Percentiles rank a stretch among this genome's conserved stretches.
These are phyloP conservation scores for Madurella mycetomatis DNA, from an alignment of 2,329 filamentous ascomycete species.

Conservation along the genomic window DNA sequence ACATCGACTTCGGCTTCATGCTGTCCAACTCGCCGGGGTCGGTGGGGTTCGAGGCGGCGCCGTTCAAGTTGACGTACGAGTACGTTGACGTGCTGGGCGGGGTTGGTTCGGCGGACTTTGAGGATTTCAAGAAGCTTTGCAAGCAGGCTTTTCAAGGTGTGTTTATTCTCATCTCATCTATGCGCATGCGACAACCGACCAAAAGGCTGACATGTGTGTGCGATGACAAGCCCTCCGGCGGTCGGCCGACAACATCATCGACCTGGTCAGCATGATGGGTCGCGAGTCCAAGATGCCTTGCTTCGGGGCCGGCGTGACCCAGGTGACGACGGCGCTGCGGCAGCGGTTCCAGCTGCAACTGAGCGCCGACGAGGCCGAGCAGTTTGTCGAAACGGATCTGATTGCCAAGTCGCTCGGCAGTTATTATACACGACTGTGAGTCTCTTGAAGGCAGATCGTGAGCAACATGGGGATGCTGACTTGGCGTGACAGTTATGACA, in stretches of 20 bases:
- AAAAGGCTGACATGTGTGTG: constrained; percentile 15
- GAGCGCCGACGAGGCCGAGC: constrained; percentile 75
- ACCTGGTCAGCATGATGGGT: constrained; percentile 81
- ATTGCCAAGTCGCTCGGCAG: constrained; percentile 78
- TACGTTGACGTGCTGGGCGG: constrained; percentile 82
- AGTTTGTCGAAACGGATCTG: constrained; percentile 74
- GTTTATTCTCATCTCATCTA: constrained; percentile 20
- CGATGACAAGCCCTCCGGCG: constrained; percentile 58
- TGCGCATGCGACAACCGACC: too few relatives aligned
- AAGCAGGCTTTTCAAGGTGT: constrained; percentile 78
- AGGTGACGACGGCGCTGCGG: constrained; percentile 64
- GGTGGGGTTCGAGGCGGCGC: constrained; percentile 80
- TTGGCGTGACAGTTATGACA: constrained; percentile 60
- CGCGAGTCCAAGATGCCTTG: constrained; percentile 80
- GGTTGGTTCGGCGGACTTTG: constrained; percentile 62
- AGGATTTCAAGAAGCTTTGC: constrained; percentile 72
- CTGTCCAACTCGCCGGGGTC: constrained; percentile 79
- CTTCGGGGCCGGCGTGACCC: constrained; percentile 68
- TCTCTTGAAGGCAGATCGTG: constrained; percentile 2
- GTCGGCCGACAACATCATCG: constrained; percentile 75
- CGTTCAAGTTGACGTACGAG: constrained; percentile 78
- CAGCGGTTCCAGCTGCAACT: constrained; percentile 78
- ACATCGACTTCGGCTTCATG: constrained; percentile 91
- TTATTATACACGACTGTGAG: constrained; percentile 81
- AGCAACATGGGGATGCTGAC: constrained; percentile 18